Conservation (phyloP, 176 grass and related monocot genomes). For the Oryza longistaminata region DNA sequence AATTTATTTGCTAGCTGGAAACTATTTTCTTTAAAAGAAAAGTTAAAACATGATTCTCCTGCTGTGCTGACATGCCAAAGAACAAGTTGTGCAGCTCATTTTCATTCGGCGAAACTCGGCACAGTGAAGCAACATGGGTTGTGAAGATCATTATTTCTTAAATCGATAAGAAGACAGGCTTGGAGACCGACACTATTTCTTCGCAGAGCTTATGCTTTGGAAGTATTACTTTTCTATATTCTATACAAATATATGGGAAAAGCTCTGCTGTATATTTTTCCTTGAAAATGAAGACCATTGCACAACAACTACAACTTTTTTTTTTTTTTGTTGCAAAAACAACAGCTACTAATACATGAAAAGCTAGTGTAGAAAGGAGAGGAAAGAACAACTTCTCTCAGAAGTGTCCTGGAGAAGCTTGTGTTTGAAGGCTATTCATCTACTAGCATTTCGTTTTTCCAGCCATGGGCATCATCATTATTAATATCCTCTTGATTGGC, state of each 20-base stretch:
- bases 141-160: neutral
- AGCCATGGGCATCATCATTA: constrained; percentile 42
- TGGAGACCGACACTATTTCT: constrained; percentile 13
- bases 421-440: constrained; percentile 36
- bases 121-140: neutral
- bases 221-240: constrained; percentile 10
- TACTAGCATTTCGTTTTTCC: constrained; percentile 13
- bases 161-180: neutral
- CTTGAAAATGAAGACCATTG: neutral
- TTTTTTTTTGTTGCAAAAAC: neutral
- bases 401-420: constrained; percentile 16
- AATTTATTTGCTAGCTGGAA: neutral
- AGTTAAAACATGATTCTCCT: neutral
- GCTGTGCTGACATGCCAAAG: neutral
- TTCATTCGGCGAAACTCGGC: neutral
- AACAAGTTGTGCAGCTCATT: neutral
- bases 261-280: neutral
- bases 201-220: neutral
- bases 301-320: neutral
- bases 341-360: neutral
- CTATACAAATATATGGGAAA: neutral
- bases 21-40: neutral
- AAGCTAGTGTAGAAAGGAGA: neutral
- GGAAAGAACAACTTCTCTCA: neutral
- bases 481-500: constrained; percentile 44